Evolutionary conservation across 495 filamentous ascomycete species (phyloP).

Genomic region (Extremus antarcticus): DNA sequence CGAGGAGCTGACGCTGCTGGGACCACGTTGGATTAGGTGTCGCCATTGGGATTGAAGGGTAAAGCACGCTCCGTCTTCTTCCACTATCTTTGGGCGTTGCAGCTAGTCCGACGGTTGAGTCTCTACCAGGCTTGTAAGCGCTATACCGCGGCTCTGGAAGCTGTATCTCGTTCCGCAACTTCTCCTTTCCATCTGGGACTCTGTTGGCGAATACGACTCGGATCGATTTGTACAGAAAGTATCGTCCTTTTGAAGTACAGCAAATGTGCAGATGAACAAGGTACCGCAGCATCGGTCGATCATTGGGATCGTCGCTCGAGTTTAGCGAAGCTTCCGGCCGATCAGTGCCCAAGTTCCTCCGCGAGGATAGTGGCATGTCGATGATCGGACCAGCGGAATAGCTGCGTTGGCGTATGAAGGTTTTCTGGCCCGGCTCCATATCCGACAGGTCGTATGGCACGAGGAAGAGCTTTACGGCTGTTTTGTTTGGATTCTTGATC

Average conservation of each 20-base stretch:
- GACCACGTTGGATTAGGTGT: conserved; percentile 1
- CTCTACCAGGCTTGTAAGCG: conserved; percentile 62
- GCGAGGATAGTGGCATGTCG: conserved; percentile 46
- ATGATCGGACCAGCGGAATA: conserved; percentile 84
- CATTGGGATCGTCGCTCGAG: conserved; percentile 39
- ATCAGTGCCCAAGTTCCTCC: conserved; percentile 37
- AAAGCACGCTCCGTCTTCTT: conserved; percentile 3
- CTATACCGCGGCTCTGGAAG: conserved; percentile 79
- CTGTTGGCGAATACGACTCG: conserved; percentile 96
- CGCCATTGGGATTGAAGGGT: not conserved
- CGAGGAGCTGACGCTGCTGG: not conserved
- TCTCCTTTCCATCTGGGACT: conserved; percentile 93
- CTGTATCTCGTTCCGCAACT: conserved; percentile 80
- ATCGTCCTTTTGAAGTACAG: conserved; percentile 70
- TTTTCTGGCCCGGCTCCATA: conserved; percentile 92
- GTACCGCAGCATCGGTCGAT: conserved; percentile 78
- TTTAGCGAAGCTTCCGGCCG: conserved; percentile 34
- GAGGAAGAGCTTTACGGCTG: conserved; percentile 87
- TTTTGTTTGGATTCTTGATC: conserved; percentile 94
- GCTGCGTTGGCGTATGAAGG: conserved; percentile 88
- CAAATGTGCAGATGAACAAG: conserved; percentile 92
- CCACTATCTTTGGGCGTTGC: conserved; percentile 16
- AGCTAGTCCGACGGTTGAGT: conserved; percentile 21
- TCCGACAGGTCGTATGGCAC: conserved; percentile 91
- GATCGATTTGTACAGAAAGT: conserved; percentile 82